Evolutionary conservation across 169 alveolate species (phyloP).

Genomic region (Cryptosporidium baileyi): DNA sequence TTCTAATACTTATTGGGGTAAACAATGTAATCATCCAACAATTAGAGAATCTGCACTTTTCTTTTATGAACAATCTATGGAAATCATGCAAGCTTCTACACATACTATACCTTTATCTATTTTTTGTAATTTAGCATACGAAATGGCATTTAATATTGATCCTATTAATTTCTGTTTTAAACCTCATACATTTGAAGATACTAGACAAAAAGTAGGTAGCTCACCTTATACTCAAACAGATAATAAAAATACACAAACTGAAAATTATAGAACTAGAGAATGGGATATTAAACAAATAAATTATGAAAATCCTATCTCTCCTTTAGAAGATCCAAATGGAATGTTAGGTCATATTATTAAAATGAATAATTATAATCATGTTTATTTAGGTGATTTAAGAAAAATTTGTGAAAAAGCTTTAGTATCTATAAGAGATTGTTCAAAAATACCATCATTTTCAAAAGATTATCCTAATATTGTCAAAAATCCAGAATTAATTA

Average conservation of each 20-base stretch:
- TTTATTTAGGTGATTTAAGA: conserved; percentile 5
- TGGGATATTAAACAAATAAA: background rate
- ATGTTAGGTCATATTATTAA: conserved; percentile 18
- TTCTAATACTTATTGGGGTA: conserved; percentile 47
- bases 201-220: conserved; percentile 4
- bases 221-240: background rate
- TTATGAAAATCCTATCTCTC: background rate
- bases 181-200: background rate
- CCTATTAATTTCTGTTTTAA: conserved; percentile 17
- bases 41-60: conserved; percentile 1
- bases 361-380: background rate
- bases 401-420: background rate
- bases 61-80: background rate
- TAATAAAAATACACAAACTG: background rate
- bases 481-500: background rate
- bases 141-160: conserved; percentile 50
- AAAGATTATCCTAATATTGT: background rate
- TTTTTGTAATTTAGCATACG: conserved; percentile 28
- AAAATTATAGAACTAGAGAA: background rate
- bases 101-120: conserved; percentile 7
- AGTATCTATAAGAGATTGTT: conserved; percentile 19
- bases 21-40: conserved; percentile 1
- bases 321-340: conserved; percentile 38
- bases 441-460: background rate
- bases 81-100: background rate